These are phyloP conservation scores for Asparagopsis taxiformis DNA, from an alignment of 31 red algal genomes.

Conservation along the genomic window DNA sequence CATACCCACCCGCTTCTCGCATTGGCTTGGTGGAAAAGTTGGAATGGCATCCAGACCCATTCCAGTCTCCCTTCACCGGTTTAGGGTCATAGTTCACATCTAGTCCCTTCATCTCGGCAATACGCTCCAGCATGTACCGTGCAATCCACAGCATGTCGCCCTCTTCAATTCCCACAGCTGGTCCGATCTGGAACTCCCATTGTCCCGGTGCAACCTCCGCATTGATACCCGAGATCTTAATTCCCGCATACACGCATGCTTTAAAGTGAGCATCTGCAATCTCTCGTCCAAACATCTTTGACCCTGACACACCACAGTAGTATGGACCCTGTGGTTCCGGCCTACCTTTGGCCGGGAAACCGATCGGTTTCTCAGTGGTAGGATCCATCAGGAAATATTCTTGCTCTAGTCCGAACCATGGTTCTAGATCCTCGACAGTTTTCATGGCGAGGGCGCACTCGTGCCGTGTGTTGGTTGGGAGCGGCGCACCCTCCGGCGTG, in stretches of 20 bases:
- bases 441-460: slow-evolving; percentile 60
- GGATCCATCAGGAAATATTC: slow-evolving; percentile 87
- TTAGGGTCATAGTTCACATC: slow-evolving; percentile 81
- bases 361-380: slow-evolving; percentile 61
- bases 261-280: slow-evolving; percentile 82
- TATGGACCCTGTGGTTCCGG: slow-evolving; percentile 95
- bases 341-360: slow-evolving; percentile 73
- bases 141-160: slow-evolving; percentile 93
- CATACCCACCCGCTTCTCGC: slow-evolving; percentile 79
- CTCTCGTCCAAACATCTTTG: slow-evolving; percentile 72
- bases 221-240: slow-evolving; percentile 90
- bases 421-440: slow-evolving; percentile 52
- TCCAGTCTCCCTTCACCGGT: slow-evolving; percentile 96
- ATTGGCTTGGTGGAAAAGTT: slow-evolving; percentile 97
- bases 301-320: slow-evolving; percentile 86
- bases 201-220: slow-evolving; percentile 86
- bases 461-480: slow-evolving; percentile 77
- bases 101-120: slow-evolving; percentile 74
- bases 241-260: slow-evolving; percentile 91
- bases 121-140: slow-evolving; percentile 81
- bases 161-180: slow-evolving; percentile 80
- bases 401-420: slow-evolving; percentile 98
- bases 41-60: slow-evolving; percentile 90
- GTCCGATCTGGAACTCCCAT: slow-evolving; percentile 95
- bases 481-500: slow-evolving; percentile 74